Conservation (phyloP, 257 asterid genomes). For the Schizonepeta tenuifolia region DNA sequence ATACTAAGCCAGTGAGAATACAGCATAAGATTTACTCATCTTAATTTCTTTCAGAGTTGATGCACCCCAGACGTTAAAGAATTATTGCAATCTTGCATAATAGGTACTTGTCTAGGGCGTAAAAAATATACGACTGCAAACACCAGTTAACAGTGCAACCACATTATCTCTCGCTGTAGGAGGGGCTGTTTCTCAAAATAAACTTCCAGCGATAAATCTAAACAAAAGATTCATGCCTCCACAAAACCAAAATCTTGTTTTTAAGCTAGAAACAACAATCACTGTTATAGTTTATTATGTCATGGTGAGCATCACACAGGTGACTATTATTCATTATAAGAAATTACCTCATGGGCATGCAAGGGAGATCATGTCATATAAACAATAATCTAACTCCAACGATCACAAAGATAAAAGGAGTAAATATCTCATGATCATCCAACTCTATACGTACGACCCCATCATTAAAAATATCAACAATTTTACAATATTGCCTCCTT, state of each 20-base stretch:
- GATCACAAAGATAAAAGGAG: neutral
- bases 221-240: conserved; percentile 24
- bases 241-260: neutral
- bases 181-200: conserved; percentile 25
- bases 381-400: neutral
- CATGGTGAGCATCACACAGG: neutral
- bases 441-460: conserved; percentile 1
- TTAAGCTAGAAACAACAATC: conserved; percentile 15
- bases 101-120: conserved; percentile 2
- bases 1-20: conserved; percentile 71
- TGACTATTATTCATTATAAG: neutral
- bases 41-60: conserved; percentile 45
- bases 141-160: conserved; percentile 20
- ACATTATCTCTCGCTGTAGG: conserved; percentile 18
- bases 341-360: neutral
- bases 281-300: neutral
- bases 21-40: conserved; percentile 38
- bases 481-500: neutral
- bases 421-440: neutral
- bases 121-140: conserved; percentile 6
- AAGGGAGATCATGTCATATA: neutral
- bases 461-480: neutral
- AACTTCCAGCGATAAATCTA: neutral
- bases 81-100: conserved; percentile 21
- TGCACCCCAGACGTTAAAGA: conserved; percentile 33